Evolutionary conservation across 2,329 filamentous ascomycete species (phyloP), one percentile per base, ranked within the genome.

Genomic region (Aureobasidium namibiae): DNA sequence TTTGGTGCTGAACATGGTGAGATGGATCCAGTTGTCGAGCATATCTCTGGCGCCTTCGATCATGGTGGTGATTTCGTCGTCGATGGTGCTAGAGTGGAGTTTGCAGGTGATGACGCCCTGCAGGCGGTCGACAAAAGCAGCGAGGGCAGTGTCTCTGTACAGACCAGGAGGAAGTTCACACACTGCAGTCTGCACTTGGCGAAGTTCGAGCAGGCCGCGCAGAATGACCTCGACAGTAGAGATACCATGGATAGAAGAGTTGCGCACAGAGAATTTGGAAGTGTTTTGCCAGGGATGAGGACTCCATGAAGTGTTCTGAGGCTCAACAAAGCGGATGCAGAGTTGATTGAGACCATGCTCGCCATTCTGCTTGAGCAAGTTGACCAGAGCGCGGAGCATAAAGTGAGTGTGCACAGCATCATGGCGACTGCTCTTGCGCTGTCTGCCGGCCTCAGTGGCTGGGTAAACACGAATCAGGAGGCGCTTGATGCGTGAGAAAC

Each of bases 361-460:
- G 23, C 61, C 63, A 29, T 67, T 58, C 14, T 64, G 63, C 29
- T 66, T 57, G 8, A 71, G 63, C 13, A 69, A 61, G 11, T 60
- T 61, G 46, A 60, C 62, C 5, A 71, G 62, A 11, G 67, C 65
- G 8, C 63, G 61, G 18, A 62, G 59, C 65, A 68, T 69, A 64
- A 65, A 69, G 61, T 67, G 68, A 1, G 68, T 69, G 60, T 67
- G 67, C 56, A 69, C 60, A 1, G 64, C 52, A 2, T 62, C 62
- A 41, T 66, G 64, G n/a, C 63, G 63, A 42, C 44, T 58, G 18
- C 21, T 41, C 44, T 49, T 41, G 6, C 57, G 31, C 21, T 49
- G 23, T 23, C 59, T 59, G 29, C 21, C 53, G 10, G 6, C 11
- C 14, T 59, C 49, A 8, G 36, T 46, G 2, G 63, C 41, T 10